Evolutionary conservation across 2,329 filamentous ascomycete genomes (phyloP).

Genomic region (Herpotrichia juniperi): DNA sequence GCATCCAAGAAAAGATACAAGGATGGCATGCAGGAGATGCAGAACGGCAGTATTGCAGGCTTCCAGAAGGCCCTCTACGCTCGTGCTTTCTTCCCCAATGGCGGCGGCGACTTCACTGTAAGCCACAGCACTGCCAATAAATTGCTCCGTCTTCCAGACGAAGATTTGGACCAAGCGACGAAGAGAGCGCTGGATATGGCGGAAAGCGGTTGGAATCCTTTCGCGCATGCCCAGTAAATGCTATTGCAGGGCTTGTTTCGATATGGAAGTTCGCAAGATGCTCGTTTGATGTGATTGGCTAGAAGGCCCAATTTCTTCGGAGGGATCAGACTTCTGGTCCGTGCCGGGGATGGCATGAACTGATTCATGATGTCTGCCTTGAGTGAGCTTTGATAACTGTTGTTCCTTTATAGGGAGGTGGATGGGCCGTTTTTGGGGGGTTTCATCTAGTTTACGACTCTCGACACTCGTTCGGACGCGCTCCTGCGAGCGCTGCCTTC

Average conservation of each 20-base stretch:
- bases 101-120: conserved; percentile 22
- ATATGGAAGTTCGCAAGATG: neutral
- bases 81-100: conserved; percentile 25
- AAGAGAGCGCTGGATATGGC: conserved; percentile 55
- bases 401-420: neutral
- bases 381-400: neutral
- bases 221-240: neutral
- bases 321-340: neutral
- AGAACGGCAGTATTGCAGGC: conserved; percentile 46
- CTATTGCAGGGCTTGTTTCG: neutral
- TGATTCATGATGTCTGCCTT: neutral
- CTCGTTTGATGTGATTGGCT: neutral
- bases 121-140: conserved; percentile 52
- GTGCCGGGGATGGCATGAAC: neutral
- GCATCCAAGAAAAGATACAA: conserved; percentile 54
- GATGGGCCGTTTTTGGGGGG: neutral
- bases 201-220: conserved; percentile 27
- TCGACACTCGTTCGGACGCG: neutral
- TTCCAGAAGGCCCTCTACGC: conserved; percentile 59
- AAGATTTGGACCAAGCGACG: conserved; percentile 66
- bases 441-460: neutral
- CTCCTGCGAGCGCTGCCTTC: neutral
- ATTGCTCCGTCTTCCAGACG: conserved; percentile 61
- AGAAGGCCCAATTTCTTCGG: neutral
- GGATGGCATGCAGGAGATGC: conserved; percentile 54